Percentiles rank a stretch among this genome's conserved stretches.
Evolutionary conservation across 768 basidiomycete genomes (phyloP).

Genomic region (Rhizopogon vesiculosus): DNA sequence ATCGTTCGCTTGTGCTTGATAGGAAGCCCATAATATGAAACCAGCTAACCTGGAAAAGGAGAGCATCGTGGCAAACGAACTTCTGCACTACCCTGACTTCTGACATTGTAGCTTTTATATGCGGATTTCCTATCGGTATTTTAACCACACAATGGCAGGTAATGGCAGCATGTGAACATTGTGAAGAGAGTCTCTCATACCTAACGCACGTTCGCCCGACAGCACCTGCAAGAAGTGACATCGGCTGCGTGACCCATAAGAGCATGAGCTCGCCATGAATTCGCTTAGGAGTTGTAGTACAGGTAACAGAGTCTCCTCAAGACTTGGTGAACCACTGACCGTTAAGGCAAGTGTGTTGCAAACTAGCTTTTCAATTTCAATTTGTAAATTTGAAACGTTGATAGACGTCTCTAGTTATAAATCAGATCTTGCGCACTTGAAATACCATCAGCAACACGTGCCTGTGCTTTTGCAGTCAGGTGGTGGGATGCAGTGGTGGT

Average conservation of each 20-base stretch:
- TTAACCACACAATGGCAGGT: background rate
- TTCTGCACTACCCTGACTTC: background rate
- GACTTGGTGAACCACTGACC: no score
- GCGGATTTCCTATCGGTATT: background rate
- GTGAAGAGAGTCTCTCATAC: background rate
- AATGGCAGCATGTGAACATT: background rate
- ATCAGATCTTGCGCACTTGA: no score
- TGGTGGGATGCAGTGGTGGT: no score
- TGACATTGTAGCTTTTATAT: background rate
- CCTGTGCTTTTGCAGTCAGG: no score
- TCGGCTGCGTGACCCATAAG: background rate
- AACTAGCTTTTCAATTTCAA: no score
- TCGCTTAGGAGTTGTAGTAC: background rate
- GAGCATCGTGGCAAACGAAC: slow-evolving; percentile 8
- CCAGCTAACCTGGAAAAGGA: slow-evolving; percentile 6
- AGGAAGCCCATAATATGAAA: slow-evolving; percentile 9
- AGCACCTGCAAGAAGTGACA: background rate
- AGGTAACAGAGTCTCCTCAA: background rate
- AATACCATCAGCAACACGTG: no score
- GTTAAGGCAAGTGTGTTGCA: no score
- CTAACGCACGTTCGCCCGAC: background rate
- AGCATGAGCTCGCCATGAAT: background rate
- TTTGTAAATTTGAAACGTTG: no score
- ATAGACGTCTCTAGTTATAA: no score
- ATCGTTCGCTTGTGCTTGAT: slow-evolving; percentile 3